Evolutionary conservation across 2,329 filamentous ascomycete genomes (phyloP), one percentile per base, ranked within the genome.

Genomic region (Colletotrichum scovillei): DNA sequence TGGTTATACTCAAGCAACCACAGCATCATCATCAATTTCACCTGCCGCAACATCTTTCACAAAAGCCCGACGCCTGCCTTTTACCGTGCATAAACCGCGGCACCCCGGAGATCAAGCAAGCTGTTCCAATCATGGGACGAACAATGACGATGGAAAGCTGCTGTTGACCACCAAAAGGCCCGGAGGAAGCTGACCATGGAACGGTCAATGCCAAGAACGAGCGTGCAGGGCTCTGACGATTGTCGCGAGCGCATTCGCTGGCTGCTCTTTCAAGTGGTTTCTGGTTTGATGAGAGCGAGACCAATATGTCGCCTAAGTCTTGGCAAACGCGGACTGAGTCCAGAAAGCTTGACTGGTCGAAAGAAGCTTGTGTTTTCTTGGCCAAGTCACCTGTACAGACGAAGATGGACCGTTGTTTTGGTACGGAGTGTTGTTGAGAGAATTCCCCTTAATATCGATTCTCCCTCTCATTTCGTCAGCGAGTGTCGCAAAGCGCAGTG

Each of bases 311-410:
- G 62, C 67, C 62, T 56, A 60, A 57, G 71, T 63, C 71, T 73
- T 73, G 71, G 71, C 67, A 62, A 73, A 73, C 22, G 71, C 71
- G 71, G 67, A 56, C 67, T 66, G 71, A 63, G 71, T 35, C 60
- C 57, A 52, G n/a, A 71, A 69, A 73, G 71, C 71, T 73, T 73
- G 71, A 64, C 32, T 32, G 55, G 52, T 56, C 46, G 60, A 56
- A 62, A n/a, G 67, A 73, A 71, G 71, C 71, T 71, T 71, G 71
- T 71, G 38, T 62, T 53, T 35, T 62, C 67, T 62, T 66, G 56
- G 67, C 67, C 67, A 66, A 24, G 28, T 49, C 22, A n/a, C 12
- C 24, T 57, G n/a, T 38, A 30, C n/a, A 22, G 26, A 59, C 32
- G 19, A 42, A 42, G 16, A 42, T 42, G 16, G 5, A 59, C 35